Base-by-base conservation (phyloP, 805 yeast species). In the Wickerhamiella siamensis region DNA sequence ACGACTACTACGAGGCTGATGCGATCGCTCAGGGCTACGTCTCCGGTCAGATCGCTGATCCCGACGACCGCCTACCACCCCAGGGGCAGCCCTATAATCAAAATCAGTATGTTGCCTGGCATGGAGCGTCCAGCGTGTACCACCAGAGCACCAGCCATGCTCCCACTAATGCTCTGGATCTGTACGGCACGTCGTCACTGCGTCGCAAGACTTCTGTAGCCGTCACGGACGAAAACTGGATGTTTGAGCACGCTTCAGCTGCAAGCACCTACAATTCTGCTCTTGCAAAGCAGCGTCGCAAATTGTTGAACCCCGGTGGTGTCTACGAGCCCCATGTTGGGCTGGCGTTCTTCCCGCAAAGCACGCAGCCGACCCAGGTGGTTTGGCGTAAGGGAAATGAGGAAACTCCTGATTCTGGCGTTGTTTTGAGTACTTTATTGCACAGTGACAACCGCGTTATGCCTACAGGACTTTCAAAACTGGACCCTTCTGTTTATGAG, bases 321-420 rank as follows among this genome's bases (percentile, higher is more conserved):
- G 57, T 73, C 17, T 75, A 77, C 54, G 97, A 88, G 56, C 73
- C 80, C 1, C 88, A 86, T 58, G 81, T 95, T 0, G 93, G 93
- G n/a, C 67, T 80, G 26, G 66, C 70, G 31, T 83, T 84, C 57
- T 74, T 74, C 27, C 95, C 97, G 3, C 56, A 53, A 17, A 64
- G 67, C 4, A 79, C 94, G 5, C 98, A 91, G 61, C 83, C 97
- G 1, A 64, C 71, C 4, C 53, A 54, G 36, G 62, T 67, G 4
- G 50, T 55, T 24, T 50, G 60, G 45, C 27, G 49, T 36, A 49
- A 49, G 39, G 42, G 14, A n/a, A 26, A 16, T 9, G 15, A 4
- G 12, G n/a, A 10, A 16, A 21, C 16, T 32, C 34, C 31, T 38
- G 37, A 14, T 9, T 18, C 20, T 18, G 18, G 8, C 27, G 20